phyloP scores from a whole-genome alignment of 1,284 basidiomycete species.

The Dichomitus squalens region DNA sequence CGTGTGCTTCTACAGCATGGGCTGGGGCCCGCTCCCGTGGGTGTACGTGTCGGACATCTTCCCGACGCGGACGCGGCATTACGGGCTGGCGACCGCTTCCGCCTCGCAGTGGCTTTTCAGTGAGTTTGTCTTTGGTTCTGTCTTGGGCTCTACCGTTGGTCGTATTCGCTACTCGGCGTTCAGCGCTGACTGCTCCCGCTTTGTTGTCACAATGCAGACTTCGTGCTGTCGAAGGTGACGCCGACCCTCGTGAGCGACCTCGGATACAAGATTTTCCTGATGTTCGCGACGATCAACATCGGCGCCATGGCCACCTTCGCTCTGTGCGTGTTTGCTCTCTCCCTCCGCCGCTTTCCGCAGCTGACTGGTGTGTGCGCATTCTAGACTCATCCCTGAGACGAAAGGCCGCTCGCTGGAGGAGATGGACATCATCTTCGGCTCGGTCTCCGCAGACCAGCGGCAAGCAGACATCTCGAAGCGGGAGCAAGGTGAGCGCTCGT shows the following conservation, averaged over 20 bases:
- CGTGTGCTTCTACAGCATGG: conserved; percentile 77
- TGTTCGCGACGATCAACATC: conserved; percentile 67
- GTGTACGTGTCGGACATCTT: conserved; percentile 83
- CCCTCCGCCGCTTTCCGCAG: too few relatives aligned
- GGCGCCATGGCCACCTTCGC: conserved; percentile 38
- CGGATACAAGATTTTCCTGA: conserved; percentile 69
- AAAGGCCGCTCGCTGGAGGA: conserved; percentile 75
- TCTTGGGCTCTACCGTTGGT: neutral
- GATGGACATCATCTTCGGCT: conserved; percentile 82
- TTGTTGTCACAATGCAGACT: conserved; percentile 47
- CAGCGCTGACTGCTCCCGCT: neutral
- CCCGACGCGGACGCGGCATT: conserved; percentile 79
- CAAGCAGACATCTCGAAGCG: conserved; percentile 53
- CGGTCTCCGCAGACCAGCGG: conserved; percentile 60
- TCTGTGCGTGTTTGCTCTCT: conserved; percentile 25
- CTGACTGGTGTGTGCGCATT: neutral
- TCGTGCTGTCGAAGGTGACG: conserved; percentile 73
- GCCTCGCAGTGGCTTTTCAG: conserved; percentile 82
- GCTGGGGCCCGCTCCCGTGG: conserved; percentile 43
- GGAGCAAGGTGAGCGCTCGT: conserved; percentile 38
- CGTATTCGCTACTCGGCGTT: neutral
- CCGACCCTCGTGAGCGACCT: conserved; percentile 63
- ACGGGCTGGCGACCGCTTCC: conserved; percentile 71
- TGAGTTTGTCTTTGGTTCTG: conserved; percentile 37
- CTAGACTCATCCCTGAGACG: conserved; percentile 71